These are phyloP conservation scores for Botrytis aclada DNA, from an alignment of 2,329 filamentous ascomycete genomes.

Conservation along the genomic window DNA sequence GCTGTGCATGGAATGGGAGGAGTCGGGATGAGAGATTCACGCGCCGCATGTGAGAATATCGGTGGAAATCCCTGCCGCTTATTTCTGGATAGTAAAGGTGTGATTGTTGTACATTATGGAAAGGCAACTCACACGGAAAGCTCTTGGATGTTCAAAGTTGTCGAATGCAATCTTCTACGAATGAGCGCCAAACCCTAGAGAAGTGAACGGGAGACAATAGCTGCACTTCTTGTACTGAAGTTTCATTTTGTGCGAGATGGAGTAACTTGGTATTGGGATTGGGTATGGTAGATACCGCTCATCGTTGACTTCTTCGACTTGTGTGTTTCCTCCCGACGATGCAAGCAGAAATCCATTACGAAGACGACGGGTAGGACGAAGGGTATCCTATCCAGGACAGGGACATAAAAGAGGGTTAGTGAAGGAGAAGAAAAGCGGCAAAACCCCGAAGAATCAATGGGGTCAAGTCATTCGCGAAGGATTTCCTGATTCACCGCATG, in stretches of 20 bases:
- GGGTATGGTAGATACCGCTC: not conserved
- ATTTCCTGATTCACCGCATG: not conserved
- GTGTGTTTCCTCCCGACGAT: not conserved
- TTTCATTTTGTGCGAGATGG: not conserved
- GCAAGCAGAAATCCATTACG: not conserved
- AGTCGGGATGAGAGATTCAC: not conserved
- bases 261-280: not conserved
- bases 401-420: not conserved
- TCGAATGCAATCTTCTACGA: not conserved
- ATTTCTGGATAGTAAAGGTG: not conserved
- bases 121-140: not conserved
- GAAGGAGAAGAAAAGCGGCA: too few relatives aligned
- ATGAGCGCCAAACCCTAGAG: not conserved
- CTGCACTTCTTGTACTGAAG: not conserved
- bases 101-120: not conserved
- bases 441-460: not conserved
- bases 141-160: not conserved
- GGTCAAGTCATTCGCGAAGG: not conserved
- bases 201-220: too few relatives aligned
- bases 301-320: not conserved
- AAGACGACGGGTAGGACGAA: not conserved
- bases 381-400: too few relatives aligned
- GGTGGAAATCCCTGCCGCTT: not conserved
- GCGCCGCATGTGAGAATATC: not conserved
- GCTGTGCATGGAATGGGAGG: not conserved